These are phyloP conservation scores for Yamadazyma endophytica DNA, from an alignment of 805 yeast species.

Conservation along the genomic window DNA sequence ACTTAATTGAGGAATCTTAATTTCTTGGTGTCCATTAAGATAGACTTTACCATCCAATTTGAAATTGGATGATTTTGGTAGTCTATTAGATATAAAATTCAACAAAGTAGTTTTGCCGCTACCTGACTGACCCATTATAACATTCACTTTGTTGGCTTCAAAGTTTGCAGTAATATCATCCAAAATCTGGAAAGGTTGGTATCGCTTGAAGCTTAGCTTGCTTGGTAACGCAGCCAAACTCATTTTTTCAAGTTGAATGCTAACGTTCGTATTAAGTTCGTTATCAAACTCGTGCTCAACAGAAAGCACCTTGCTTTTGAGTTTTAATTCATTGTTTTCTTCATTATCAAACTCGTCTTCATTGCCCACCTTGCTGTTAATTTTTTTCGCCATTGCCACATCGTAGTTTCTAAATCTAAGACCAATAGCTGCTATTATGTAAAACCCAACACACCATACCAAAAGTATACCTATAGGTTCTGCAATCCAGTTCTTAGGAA, in stretches of 20 bases:
- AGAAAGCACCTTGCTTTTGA: neutral
- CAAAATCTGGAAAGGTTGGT: constrained; percentile 12
- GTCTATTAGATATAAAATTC: constrained; percentile 49
- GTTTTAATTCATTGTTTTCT: constrained; percentile 1
- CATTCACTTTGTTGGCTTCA: constrained; percentile 31
- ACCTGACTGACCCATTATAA: constrained; percentile 45
- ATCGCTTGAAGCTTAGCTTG: constrained; percentile 8
- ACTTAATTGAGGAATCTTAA: constrained; percentile 21
- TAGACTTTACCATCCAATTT: constrained; percentile 21
- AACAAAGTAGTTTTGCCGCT: constrained; percentile 42
- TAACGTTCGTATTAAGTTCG: constrained; percentile 21
- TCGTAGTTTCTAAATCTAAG: constrained; percentile 49
- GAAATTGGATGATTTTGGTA: constrained; percentile 13
- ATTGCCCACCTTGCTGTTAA: constrained; percentile 29
- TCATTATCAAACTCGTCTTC: constrained; percentile 15
- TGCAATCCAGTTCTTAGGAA: constrained; percentile 57
- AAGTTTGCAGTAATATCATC: constrained; percentile 28
- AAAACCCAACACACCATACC: constrained; percentile 57
- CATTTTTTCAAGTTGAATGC: constrained; percentile 17
- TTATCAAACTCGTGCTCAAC: constrained; percentile 15
- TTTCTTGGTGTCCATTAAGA: constrained; percentile 22
- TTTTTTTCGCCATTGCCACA: constrained; percentile 44
- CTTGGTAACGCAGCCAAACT: constrained; percentile 48
- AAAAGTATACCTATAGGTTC: constrained; percentile 60
- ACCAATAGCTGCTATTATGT: constrained; percentile 43